Evolutionary conservation across 805 yeast species (phyloP).

Genomic region (Tetrapisispora fleetii): DNA sequence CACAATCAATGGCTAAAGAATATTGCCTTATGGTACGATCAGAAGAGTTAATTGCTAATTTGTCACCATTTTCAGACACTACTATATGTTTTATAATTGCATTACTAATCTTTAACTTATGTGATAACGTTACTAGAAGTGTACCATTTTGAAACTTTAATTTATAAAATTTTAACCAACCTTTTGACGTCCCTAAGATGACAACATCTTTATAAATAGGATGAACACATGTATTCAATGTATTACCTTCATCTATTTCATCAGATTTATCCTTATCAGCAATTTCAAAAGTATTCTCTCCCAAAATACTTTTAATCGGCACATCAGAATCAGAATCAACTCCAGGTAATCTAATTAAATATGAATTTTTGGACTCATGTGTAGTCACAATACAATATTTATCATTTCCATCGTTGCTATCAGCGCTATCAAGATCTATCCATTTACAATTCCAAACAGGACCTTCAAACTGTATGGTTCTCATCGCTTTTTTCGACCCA

Average conservation of each 20-base stretch:
- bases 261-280: constrained; percentile 9
- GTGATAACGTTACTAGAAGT: constrained; percentile 28
- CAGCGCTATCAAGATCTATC: constrained; percentile 8
- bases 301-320: not conserved
- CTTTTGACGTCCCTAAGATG: constrained; percentile 72
- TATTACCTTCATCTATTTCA: constrained; percentile 26
- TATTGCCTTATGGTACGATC: constrained; percentile 65
- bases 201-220: constrained; percentile 35
- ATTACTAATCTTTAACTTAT: constrained; percentile 48
- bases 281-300: constrained; percentile 21
- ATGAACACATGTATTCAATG: constrained; percentile 22
- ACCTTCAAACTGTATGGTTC: constrained; percentile 47
- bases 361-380: constrained; percentile 48
- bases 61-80: constrained; percentile 48
- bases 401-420: not conserved
- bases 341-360: constrained; percentile 13
- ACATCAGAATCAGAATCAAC: not conserved
- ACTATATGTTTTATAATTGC: constrained; percentile 63
- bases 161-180: constrained; percentile 50
- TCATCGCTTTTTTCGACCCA: constrained; percentile 29
- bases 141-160: constrained; percentile 2
- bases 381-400: constrained; percentile 51
- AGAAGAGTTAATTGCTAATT: constrained; percentile 64
- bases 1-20: constrained; percentile 7
- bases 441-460: constrained; percentile 55